These are phyloP conservation scores for Pythium rishiriense DNA, from an alignment of 352 stramenopile species.

Conservation along the genomic window DNA sequence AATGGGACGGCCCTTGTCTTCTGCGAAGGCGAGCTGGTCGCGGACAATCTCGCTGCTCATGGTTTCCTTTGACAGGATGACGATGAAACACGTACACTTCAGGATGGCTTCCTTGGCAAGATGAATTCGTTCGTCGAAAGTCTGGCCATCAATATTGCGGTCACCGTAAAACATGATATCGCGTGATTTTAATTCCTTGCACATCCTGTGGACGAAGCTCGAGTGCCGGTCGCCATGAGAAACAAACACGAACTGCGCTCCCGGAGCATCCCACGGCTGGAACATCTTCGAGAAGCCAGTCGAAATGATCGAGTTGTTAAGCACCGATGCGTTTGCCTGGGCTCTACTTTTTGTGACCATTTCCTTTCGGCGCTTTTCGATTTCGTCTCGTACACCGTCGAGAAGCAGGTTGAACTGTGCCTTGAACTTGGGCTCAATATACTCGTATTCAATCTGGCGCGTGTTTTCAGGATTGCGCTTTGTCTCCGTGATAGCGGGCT, in stretches of 20 bases:
- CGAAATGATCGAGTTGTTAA: constrained; percentile 32
- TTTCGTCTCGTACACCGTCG: constrained; percentile 81
- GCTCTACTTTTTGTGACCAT: constrained; percentile 41
- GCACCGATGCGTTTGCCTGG: constrained; percentile 29
- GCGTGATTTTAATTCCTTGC: constrained; percentile 49
- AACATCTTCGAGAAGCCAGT: constrained; percentile 61
- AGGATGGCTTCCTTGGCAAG: constrained; percentile 79
- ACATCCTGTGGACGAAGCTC: constrained; percentile 69
- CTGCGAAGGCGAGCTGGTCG: constrained; percentile 80
- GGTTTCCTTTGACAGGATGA: constrained; percentile 76
- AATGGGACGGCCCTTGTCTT: constrained; percentile 83
- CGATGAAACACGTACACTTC: constrained; percentile 73
- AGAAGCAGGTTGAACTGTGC: constrained; percentile 75
- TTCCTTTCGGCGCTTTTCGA: constrained; percentile 69
- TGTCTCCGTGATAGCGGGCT: constrained; percentile 55
- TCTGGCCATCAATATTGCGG: constrained; percentile 55
- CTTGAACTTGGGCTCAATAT: constrained; percentile 69
- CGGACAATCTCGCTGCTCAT: constrained; percentile 72
- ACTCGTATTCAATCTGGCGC: constrained; percentile 79
- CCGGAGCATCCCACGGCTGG: constrained; percentile 52
- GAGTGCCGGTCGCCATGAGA: constrained; percentile 76
- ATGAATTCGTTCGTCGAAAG: constrained; percentile 76
- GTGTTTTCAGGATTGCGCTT: constrained; percentile 54
- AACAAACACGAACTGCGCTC: constrained; percentile 71
- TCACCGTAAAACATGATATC: constrained; percentile 69